Conservation (phyloP, 2,329 filamentous ascomycete species). For the Clonostachys sp. region DNA sequence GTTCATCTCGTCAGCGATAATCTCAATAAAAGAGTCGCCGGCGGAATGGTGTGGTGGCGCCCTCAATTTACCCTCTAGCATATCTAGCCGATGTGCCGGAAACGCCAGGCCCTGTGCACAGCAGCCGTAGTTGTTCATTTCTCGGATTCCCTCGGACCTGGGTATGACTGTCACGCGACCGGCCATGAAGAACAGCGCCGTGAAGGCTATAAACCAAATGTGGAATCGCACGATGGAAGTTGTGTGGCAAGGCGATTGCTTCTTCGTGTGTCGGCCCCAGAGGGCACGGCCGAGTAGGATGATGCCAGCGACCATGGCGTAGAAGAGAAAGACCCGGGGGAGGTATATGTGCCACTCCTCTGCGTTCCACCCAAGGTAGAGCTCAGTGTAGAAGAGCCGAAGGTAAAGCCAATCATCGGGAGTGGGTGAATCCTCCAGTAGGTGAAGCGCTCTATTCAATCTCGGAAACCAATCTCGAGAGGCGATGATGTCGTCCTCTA, state of each 20-base stretch:
- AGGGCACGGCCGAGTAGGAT: not conserved
- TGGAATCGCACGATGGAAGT: too few species aligned
- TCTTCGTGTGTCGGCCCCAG: too few species aligned
- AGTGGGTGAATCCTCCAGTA: not conserved
- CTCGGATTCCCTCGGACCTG: slow-evolving; percentile 1
- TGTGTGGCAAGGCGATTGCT: too few species aligned
- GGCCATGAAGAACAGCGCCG: slow-evolving; percentile 4
- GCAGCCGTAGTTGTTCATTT: slow-evolving; percentile 5
- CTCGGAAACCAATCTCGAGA: slow-evolving; percentile 4
- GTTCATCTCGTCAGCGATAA: slow-evolving; percentile 1
- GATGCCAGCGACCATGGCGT: not conserved
- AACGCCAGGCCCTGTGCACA: slow-evolving; percentile 6
- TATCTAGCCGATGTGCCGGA: not conserved
- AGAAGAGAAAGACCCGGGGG: not conserved
- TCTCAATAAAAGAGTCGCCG: slow-evolving; percentile 6
- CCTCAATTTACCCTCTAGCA: slow-evolving; percentile 2
- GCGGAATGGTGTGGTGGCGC: not conserved
- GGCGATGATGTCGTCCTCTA: slow-evolving; percentile 6
- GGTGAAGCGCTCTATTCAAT: too few species aligned
- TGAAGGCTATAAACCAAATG: slow-evolving; percentile 1
- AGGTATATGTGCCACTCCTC: slow-evolving; percentile 5
- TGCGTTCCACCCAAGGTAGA: slow-evolving; percentile 4
- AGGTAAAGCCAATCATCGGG: slow-evolving; percentile 2
- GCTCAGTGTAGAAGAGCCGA: slow-evolving; percentile 6
- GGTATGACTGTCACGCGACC: slow-evolving; percentile 4